Evolutionary conservation across 2,329 filamentous ascomycete genomes (phyloP).

Genomic region (Apiospora rasikravindrae): DNA sequence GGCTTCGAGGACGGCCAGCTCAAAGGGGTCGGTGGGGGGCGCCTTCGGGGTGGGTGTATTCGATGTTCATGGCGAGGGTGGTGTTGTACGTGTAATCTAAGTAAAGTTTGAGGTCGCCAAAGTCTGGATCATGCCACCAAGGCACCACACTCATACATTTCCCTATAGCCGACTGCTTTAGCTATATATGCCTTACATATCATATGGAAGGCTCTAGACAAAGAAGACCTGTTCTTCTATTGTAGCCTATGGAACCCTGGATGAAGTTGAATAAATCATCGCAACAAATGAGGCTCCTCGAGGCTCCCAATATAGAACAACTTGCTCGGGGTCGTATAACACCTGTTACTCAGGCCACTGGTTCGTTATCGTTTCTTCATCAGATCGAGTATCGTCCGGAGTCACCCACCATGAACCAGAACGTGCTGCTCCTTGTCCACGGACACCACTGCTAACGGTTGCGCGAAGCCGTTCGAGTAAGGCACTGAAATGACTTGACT

Average conservation of each 20-base stretch:
- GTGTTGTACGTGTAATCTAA: no score
- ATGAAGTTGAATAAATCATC: neutral
- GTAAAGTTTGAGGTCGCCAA: neutral
- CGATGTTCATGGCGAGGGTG: neutral
- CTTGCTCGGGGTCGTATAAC: neutral
- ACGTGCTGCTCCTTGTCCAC: no score
- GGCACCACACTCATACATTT: neutral
- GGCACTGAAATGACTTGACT: no score
- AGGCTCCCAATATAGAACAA: no score
- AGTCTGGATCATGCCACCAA: neutral
- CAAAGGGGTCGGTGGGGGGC: neutral
- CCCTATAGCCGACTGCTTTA: neutral
- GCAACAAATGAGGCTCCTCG: rapidly evolving
- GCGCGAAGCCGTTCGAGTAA: no score
- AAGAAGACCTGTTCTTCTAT: no score
- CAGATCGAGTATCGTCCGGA: no score
- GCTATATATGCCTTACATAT: neutral
- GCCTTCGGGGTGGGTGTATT: neutral
- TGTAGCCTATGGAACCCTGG: no score
- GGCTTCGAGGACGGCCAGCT: neutral
- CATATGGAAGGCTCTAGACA: neutral
- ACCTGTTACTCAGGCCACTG: no score
- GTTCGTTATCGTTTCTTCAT: no score
- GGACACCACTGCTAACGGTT: no score
- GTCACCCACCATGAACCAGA: no score